Evolutionary conservation across 345 rosid genomes (phyloP).

Genomic region (Durio zibethinus): DNA sequence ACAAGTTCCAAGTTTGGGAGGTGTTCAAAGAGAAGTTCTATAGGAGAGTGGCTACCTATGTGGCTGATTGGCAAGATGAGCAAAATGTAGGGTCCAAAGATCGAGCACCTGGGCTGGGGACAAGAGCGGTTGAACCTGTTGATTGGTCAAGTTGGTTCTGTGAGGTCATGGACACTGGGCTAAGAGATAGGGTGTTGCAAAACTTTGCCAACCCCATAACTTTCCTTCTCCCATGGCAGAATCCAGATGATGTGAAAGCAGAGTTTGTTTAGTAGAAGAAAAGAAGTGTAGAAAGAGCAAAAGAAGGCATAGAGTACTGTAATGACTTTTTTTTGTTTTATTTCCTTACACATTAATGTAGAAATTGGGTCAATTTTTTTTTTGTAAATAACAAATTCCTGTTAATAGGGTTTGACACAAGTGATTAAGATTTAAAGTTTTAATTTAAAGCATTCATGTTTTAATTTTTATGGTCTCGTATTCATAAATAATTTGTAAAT

Average conservation of each 20-base stretch:
- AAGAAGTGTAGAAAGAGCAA: not conserved
- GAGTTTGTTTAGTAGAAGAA: not conserved
- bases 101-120: constrained; percentile 86
- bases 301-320: not conserved
- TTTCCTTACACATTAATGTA: not conserved
- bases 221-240: constrained; percentile 56
- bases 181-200: constrained; percentile 52
- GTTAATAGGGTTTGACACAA: not conserved
- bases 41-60: constrained; percentile 57
- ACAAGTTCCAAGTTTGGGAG: constrained; percentile 89
- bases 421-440: not conserved
- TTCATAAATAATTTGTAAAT: too few species aligned
- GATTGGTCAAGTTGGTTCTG: constrained; percentile 80
- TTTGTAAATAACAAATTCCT: not conserved
- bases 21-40: constrained; percentile 85
- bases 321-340: not conserved
- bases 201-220: constrained; percentile 34
- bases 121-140: constrained; percentile 62
- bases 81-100: constrained; percentile 76
- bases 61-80: constrained; percentile 79
- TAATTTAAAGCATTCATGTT: too few species aligned
- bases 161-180: constrained; percentile 64
- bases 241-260: not conserved
- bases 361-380: not conserved
- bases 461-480: too few species aligned